phyloP scores from a whole-genome alignment of 2,329 filamentous ascomycete species.

The Ceratocystis cacaofunesta region DNA sequence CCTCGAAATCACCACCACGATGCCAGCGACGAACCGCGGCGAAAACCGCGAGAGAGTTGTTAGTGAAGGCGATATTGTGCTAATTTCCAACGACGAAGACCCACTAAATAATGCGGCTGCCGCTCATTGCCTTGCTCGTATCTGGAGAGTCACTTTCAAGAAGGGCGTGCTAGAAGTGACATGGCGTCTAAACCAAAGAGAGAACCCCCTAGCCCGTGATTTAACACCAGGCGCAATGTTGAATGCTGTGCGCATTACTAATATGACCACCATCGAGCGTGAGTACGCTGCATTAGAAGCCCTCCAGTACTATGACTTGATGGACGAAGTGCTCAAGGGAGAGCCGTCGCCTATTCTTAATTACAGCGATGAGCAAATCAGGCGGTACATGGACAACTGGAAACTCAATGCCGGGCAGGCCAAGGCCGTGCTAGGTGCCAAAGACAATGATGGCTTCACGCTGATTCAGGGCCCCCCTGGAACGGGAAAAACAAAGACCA shows the following conservation, averaged over 20 bases:
- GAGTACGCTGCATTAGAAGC: slow-evolving; percentile 87
- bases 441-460: slow-evolving; percentile 94
- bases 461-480: slow-evolving; percentile 90
- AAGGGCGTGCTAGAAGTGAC: slow-evolving; percentile 70
- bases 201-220: slow-evolving; percentile 43
- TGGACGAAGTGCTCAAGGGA: slow-evolving; percentile 77
- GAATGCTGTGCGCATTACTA: slow-evolving; percentile 70
- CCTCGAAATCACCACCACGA: slow-evolving; percentile 74
- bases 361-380: slow-evolving; percentile 60
- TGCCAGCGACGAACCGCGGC: slow-evolving; percentile 37
- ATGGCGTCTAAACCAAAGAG: slow-evolving; percentile 61
- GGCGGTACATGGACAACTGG: slow-evolving; percentile 59
- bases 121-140: slow-evolving; percentile 72
- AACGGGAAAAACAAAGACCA: slow-evolving; percentile 97
- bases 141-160: slow-evolving; percentile 67
- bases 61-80: slow-evolving; percentile 73
- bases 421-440: slow-evolving; percentile 76
- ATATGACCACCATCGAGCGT: slow-evolving; percentile 85
- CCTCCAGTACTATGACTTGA: slow-evolving; percentile 88
- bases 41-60: slow-evolving; percentile 45
- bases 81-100: slow-evolving; percentile 60
- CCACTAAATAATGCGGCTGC: slow-evolving; percentile 52
- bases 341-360: slow-evolving; percentile 78
- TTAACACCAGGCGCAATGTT: slow-evolving; percentile 57
- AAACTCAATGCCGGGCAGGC: slow-evolving; percentile 78